Base-by-base conservation (phyloP, 208 protist species). In the Paratrypanosoma confusum region DNA sequence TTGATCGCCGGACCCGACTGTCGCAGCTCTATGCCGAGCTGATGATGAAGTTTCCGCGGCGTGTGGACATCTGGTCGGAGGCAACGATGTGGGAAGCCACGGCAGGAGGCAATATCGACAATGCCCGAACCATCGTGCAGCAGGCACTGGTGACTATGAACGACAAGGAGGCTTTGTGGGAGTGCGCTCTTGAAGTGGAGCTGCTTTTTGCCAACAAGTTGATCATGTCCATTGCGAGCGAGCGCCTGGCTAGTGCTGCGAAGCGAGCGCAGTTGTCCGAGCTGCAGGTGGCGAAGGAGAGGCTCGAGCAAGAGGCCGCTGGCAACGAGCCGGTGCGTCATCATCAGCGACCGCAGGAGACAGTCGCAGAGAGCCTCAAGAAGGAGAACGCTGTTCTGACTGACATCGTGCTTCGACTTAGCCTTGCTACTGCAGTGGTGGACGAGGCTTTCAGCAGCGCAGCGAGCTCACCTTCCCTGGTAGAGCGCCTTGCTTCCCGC, bases 81-180 rank as follows among this genome's bases (percentile, higher is more conserved):
- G 83, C 83, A 10, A 71, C 77, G 20, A 44, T 71, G 38, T 88
- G 75, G 63, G 73, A 88, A 46, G 60, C 58, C 26, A 40, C 71
- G 5, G 51, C 69, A 51, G 49, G 53, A 34, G 54, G 49, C 43
- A 89, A 92, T 51, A 60, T 59, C 7, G 70, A 88, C 41, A 78
- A 86, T 46, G 83, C 59, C 6, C 78, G 83, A 3, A 65, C 67
- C 10, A 76, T 88, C 45, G 28, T 82, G 17, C 83, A 92, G 56
- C 75, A 82, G 56, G 76, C 79, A 29, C 46, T 92, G 33, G 50
- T 81, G 28, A 80, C 73, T 13, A 77, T 82, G 51, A 36, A 60
- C 0, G 45, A 37, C 1, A 57, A 79, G 26, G 51, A 65, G 10
- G 46, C 54, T 3, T 71, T 92, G 24, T 92, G 79, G 79, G 65